Percentiles rank a stretch among this genome's conserved stretches.
Evolutionary conservation across 2,329 filamentous ascomycete species (phyloP).

Genomic region (Pseudocercospora crystallina): DNA sequence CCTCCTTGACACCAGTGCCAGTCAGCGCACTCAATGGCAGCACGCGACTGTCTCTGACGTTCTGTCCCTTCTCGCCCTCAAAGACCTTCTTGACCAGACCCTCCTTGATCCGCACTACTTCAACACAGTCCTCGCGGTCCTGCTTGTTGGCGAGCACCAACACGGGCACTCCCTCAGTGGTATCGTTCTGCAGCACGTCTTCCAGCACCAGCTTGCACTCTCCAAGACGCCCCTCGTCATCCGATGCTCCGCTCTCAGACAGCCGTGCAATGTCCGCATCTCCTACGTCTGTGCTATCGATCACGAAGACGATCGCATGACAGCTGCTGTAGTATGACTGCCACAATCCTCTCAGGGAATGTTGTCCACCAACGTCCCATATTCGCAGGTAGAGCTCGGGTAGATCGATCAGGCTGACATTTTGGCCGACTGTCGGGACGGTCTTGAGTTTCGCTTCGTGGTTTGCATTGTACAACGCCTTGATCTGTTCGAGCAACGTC

Average conservation of each 20-base stretch:
- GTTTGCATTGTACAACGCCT: constrained; percentile 71
- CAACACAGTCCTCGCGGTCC: constrained; percentile 93
- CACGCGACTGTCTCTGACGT: constrained; percentile 86
- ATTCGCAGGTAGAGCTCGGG: constrained; percentile 97
- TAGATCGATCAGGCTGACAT: constrained; percentile 86
- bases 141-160: constrained; percentile 96
- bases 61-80: constrained; percentile 84
- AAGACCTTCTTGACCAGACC: constrained; percentile 93
- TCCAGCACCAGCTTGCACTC: constrained; percentile 90
- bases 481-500: constrained; percentile 95
- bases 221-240: constrained; percentile 63
- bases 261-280: constrained; percentile 68
- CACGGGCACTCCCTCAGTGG: constrained; percentile 87
- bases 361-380: constrained; percentile 96
- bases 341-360: constrained; percentile 86
- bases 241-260: constrained; percentile 23
- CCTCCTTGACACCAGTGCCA: constrained; percentile 79
- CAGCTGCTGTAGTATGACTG: constrained; percentile 92
- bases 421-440: constrained; percentile 95
- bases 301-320: constrained; percentile 96
- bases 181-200: constrained; percentile 80
- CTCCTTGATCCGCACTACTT: constrained; percentile 96
- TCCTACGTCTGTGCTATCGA: constrained; percentile 91
- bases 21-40: constrained; percentile 89
- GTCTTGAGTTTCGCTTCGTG: constrained; percentile 73